Evolutionary conservation across 1,139 yeast genomes (phyloP), one percentile per base, ranked within the genome.

Genomic region (Pichia kudriavzevii): DNA sequence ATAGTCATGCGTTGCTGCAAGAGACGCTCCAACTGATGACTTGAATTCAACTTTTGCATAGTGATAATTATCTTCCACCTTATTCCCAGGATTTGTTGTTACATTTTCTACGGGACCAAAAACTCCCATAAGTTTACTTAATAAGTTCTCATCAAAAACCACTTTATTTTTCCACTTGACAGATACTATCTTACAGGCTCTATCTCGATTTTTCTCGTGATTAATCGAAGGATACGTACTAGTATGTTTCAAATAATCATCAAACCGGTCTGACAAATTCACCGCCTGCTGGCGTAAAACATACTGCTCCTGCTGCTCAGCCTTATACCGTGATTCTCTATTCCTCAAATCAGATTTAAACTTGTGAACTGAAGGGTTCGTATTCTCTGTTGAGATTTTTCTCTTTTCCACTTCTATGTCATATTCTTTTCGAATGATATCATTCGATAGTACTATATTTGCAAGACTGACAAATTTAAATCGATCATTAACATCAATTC

Each of bases 81-180:
- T 16, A 28, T 42, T 45, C 4, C 22, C 22, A 5, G 34, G 39
- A 3, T 36, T 31, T 8, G 57, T 34, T 16, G 42, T 26, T 1
- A 58, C 53, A 0, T 43, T 22, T 6, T 34, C 40, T 1, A 70
- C 49, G 0, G 57, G 47, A 0, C 79, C 78, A 52, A 72, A 73
- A 2, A 64, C 64, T 18, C 49, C 45, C 75, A 73, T 69, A 17
- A 72, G 55, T 33, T 60, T 56, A 12, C 28, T 25, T 10, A 73
- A 46, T 1, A 64, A 53, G 3, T 58, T 63, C 3, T 46, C 47
- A 20, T 56, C 58, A 22, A 71, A 55, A 11, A 49, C 48, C 9
- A 68, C 38, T 35, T 60, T 60, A 38, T 58, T 59, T 45, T 70
- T 72, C 74, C 77, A 70, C 40, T 55, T 60, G 12, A 72, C 59